Base-by-base conservation (phyloP, 164 flowering plant species). In the Macadamia tetraphylla region DNA sequence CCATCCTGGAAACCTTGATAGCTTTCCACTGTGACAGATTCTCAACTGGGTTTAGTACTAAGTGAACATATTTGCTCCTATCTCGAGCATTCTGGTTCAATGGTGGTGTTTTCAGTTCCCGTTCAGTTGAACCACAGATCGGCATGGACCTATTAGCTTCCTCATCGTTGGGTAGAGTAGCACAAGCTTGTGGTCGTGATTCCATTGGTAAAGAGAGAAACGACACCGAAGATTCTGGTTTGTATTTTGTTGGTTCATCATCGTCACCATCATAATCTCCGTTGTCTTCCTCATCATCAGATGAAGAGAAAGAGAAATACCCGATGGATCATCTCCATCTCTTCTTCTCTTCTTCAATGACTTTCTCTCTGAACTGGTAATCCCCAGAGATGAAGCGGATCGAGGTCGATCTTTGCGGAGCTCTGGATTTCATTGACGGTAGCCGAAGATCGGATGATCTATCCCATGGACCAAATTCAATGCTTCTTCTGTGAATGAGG, bases 21-120 rank as follows among this genome's bases (percentile, higher is more conserved):
- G 84, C 83, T 77, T 86, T 90, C 99, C 99, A 92, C 69, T 93
- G 94, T n/a, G 83, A 67, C 9, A 89, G 80, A 71, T 93, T 93
- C 73, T 91, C 98, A 0, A 93, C 90, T 1, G 97, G 98, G 71
- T 83, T 90, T 67, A 91, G 67, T 58, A 93, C 95, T 49, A 94
- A 65, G 71, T 88, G 88, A 55, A 84, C 80, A 75, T 85, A 88
- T 12, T 43, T 76, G 69, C 86, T 85, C 67, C 94, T 73, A 52
- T 85, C 92, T 71, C 96, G 74, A 55, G 71, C 83, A 73, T 71
- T 71, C 10, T n/a, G 65, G 5, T 77, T 80, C 13, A 64, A 61
- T 18, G 58, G 69, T 58, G 66, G 17, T 32, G 70, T 60, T 53
- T 76, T 74, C 66, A 18, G 56, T 52, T 73, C 81, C 58, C 29